Conservation (phyloP, 2,329 filamentous ascomycete species). For the Colletotrichum sp. region DNA sequence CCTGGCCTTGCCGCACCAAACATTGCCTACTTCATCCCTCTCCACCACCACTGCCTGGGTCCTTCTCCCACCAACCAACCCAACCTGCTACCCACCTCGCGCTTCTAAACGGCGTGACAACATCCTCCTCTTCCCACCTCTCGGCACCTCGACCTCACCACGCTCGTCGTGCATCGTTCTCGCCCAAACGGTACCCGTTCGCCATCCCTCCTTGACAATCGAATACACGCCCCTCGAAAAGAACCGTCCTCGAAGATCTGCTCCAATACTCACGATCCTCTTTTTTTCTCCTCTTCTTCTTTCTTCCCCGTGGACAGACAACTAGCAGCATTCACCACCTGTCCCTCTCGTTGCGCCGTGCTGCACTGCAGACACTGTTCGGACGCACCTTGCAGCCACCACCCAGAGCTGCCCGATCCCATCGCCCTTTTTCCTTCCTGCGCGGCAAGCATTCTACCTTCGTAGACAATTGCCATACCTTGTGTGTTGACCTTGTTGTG, state of each 20-base stretch:
- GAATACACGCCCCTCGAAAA: background rate
- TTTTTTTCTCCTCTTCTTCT: background rate
- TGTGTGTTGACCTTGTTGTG: background rate
- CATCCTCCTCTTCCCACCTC: conserved; percentile 5
- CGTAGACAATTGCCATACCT: conserved; percentile 7
- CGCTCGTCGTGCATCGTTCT: background rate
- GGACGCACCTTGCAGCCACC: background rate
- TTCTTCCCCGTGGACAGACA: background rate
- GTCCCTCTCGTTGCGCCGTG: background rate
- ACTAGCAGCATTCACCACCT: background rate
- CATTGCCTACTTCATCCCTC: background rate
- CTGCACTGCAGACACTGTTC: background rate
- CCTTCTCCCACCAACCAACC: conserved; percentile 11
- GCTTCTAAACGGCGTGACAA: conserved; percentile 16
- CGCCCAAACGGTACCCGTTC: background rate
- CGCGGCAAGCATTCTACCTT: background rate
- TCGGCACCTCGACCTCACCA: conserved; percentile 13
- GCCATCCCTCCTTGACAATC: background rate
- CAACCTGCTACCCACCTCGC: conserved; percentile 8
- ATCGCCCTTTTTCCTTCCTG: background rate
- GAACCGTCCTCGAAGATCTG: background rate
- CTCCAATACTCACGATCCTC: background rate
- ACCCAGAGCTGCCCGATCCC: background rate
- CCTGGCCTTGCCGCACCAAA: background rate
- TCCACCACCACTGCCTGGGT: background rate